Base-by-base conservation (phyloP, 768 basidiomycete species). In the Coprinopsis sp. region DNA sequence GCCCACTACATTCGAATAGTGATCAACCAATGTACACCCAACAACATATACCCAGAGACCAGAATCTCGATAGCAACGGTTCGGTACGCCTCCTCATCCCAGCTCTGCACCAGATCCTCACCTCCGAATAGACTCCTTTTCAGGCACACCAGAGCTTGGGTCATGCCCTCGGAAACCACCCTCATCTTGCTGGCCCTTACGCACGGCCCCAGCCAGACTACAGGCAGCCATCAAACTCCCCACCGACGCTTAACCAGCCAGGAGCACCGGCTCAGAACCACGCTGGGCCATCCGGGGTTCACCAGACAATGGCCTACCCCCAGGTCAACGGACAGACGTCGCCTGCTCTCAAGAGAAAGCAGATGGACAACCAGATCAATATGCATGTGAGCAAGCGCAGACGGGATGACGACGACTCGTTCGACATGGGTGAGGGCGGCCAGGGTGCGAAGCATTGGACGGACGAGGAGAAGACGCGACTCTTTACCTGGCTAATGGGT, bases 391-490 rank as follows among this genome's bases (percentile, higher is more conserved):
- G 48, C 38, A 54, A 54, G 41, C 47, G 50, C 30, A 34, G 53
- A 28, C 40, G 14, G 8, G 60, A 66, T 34, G 71, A 74, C 18
- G 45, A 53, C 5, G 67, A 72, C 41, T 55, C 53, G 34, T 74
- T 68, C 51, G 77, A 79, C 54, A 60, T 72, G 24, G 75, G 76
- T 41, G 70, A 73, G 44, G 60, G 62, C 7, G 73, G 66, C 3
- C 76, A 78, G 50, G 87, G 87, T 21, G 82, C 87, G 1, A 88
- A 88, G 54, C 87, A 90, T 55, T 90, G 87, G 87, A 85, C 85
- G 0, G 87, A 88, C 60, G 85, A 87, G 7, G 87, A 90, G 58
- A 90, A 89, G 65, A 74, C 84, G 12, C 79, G 76, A 51, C 68
- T 90, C 37, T 90, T 90, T 62, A 76, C 67, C 34, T 90, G 87